phyloP scores from a whole-genome alignment of 306 rosid genomes.

The Comarum palustre region DNA sequence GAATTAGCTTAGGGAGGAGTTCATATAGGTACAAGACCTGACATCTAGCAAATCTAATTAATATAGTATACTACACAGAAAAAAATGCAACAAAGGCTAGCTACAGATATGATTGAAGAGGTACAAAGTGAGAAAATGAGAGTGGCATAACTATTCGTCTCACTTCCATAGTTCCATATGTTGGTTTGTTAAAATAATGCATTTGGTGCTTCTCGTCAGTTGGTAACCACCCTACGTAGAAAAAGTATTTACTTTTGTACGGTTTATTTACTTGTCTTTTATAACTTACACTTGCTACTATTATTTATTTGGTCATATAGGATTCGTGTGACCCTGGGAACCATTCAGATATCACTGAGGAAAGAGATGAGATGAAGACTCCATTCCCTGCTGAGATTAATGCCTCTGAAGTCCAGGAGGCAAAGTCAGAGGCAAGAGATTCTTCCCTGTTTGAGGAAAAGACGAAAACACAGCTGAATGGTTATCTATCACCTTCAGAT shows the following conservation, averaged over 20 bases:
- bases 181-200: neutral
- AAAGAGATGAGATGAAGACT: constrained; percentile 68
- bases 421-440: constrained; percentile 31
- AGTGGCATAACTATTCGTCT: neutral
- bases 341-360: constrained; percentile 79
- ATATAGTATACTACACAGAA: neutral
- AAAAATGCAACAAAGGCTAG: neutral
- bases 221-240: neutral
- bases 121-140: neutral
- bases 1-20: neutral
- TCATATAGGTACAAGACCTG: neutral
- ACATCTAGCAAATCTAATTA: neutral
- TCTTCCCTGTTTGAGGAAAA: constrained; percentile 33
- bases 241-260: neutral
- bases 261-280: neutral
- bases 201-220: neutral
- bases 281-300: neutral
- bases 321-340: constrained; percentile 80
- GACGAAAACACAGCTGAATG: constrained; percentile 34
- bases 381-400: constrained; percentile 34
- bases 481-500: constrained; percentile 34
- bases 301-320: constrained; percentile 40
- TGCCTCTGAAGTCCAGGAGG: constrained; percentile 36
- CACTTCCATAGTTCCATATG: neutral
- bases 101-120: neutral